Evolutionary conservation across 768 basidiomycete genomes (phyloP).

Genomic region (Dentipellis sp.): DNA sequence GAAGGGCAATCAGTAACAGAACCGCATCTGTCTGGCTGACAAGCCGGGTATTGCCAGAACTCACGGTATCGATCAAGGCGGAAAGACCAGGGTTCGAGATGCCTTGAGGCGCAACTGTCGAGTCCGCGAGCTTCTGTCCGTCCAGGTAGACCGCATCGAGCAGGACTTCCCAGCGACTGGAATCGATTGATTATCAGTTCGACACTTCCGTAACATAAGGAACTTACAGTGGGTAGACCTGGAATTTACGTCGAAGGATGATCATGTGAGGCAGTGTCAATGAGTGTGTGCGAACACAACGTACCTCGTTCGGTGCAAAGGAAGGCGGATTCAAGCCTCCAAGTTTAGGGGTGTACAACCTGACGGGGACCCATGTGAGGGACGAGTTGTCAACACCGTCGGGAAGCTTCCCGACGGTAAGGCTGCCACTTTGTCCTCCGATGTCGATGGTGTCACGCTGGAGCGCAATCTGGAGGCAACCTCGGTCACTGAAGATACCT

Average conservation of each 20-base stretch:
- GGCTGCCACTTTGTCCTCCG: slow-evolving; percentile 55
- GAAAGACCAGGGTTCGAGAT: slow-evolving; percentile 27
- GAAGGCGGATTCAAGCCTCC: slow-evolving; percentile 48
- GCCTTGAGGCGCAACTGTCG: slow-evolving; percentile 34
- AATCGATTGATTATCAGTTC: not conserved
- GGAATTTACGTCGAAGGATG: slow-evolving; percentile 3
- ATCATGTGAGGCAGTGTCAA: slow-evolving; percentile 6
- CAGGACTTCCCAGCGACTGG: slow-evolving; percentile 51
- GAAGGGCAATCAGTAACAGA: not conserved
- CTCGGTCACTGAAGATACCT: not conserved
- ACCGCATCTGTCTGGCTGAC: not conserved
- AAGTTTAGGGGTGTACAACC: slow-evolving; percentile 39
- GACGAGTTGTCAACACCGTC: slow-evolving; percentile 34
- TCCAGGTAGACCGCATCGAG: slow-evolving; percentile 67
- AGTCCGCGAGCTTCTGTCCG: slow-evolving; percentile 47
- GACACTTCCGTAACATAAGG: not conserved
- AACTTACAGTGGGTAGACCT: slow-evolving; percentile 12
- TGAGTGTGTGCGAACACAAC: not conserved
- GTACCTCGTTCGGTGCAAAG: slow-evolving; percentile 52
- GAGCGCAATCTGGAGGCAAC: slow-evolving; percentile 25
- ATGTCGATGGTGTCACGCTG: slow-evolving; percentile 64
- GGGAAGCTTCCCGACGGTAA: slow-evolving; percentile 63
- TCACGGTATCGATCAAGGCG: slow-evolving; percentile 67
- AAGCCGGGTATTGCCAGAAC: not conserved
- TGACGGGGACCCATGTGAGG: slow-evolving; percentile 59